A percentile compares a stretch with the other conserved stretches of the same genome.
phyloP scores from a whole-genome alignment of 352 stramenopile genomes.

The Ophiocytium majus region DNA sequence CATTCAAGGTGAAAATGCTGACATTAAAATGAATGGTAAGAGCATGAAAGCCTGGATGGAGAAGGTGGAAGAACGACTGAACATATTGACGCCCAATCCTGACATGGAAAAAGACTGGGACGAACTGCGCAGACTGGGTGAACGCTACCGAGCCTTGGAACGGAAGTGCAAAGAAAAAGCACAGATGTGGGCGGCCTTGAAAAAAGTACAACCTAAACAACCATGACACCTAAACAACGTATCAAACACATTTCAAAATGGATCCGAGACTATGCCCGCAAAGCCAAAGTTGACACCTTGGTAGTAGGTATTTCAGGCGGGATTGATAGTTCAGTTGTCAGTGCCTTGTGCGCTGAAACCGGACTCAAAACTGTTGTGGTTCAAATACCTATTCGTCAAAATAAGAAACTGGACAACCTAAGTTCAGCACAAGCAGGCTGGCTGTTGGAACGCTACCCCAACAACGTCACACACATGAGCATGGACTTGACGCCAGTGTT shows the following conservation, averaged over 20 bases:
- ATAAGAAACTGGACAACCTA: not conserved
- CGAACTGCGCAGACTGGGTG: no score
- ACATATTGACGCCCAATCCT: no score
- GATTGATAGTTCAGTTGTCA: not conserved
- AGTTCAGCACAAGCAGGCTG: not conserved
- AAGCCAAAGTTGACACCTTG: not conserved
- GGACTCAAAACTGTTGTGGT: not conserved
- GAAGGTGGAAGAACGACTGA: no score
- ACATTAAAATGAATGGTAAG: no score
- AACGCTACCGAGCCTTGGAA: no score
- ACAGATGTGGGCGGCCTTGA: no score
- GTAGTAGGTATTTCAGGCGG: constrained; percentile 5
- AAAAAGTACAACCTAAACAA: no score
- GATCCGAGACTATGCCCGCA: not conserved
- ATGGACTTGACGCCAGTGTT: not conserved
- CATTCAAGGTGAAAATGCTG: no score
- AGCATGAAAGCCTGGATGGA: no score
- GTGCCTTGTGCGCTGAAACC: not conserved
- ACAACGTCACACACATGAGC: not conserved
- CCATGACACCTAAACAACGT: not conserved
- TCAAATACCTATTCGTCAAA: not conserved
- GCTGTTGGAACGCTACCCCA: not conserved
- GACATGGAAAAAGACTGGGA: no score
- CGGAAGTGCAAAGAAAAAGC: no score
- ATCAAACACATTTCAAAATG: constrained; percentile 1